Conservation (phyloP, 2,329 filamentous ascomycete genomes). For the Coniosporium tulheliwenetii region DNA sequence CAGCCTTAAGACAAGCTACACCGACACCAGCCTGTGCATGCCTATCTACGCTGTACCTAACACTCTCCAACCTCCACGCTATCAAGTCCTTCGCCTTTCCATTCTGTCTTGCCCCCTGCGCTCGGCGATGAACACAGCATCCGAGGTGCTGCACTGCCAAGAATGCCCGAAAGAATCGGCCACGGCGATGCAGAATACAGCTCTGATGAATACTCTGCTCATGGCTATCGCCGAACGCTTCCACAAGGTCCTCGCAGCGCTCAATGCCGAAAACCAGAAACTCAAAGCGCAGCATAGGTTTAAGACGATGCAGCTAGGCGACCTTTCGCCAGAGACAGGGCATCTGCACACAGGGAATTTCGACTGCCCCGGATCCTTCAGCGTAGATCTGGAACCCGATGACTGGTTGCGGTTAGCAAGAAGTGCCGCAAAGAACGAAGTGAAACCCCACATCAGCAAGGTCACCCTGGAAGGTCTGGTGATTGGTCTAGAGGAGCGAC, state of each 20-base stretch:
- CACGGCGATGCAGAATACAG: conserved; percentile 28
- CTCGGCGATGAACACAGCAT: conserved; percentile 23
- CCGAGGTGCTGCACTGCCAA: conserved; percentile 22
- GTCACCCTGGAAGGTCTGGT: conserved; percentile 18
- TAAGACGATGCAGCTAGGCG: conserved; percentile 27
- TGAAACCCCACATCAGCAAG: conserved; percentile 17
- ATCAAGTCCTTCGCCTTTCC: conserved; percentile 25
- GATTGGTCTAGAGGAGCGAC: conserved; percentile 23
- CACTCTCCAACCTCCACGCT: conserved; percentile 24
- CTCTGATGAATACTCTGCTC: conserved; percentile 24
- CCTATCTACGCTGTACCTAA: conserved; percentile 29
- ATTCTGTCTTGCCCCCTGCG: conserved; percentile 23
- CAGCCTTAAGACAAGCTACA: conserved; percentile 3
- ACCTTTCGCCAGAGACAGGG: conserved; percentile 18
- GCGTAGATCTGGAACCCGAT: conserved; percentile 23
- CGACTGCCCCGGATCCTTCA: conserved; percentile 28
- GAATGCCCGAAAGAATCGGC: conserved; percentile 25
- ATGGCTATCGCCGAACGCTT: conserved; percentile 26
- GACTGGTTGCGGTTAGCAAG: conserved; percentile 29
- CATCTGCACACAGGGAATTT: conserved; percentile 26
- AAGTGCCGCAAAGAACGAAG: conserved; percentile 27
- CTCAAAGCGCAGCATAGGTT: conserved; percentile 15
- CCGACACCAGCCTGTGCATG: conserved; percentile 22
- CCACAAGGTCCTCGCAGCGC: conserved; percentile 20
- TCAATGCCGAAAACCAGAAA: conserved; percentile 22